phyloP scores from a whole-genome alignment of 2,329 filamentous ascomycete genomes.

The Xylaria hypoxylon region DNA sequence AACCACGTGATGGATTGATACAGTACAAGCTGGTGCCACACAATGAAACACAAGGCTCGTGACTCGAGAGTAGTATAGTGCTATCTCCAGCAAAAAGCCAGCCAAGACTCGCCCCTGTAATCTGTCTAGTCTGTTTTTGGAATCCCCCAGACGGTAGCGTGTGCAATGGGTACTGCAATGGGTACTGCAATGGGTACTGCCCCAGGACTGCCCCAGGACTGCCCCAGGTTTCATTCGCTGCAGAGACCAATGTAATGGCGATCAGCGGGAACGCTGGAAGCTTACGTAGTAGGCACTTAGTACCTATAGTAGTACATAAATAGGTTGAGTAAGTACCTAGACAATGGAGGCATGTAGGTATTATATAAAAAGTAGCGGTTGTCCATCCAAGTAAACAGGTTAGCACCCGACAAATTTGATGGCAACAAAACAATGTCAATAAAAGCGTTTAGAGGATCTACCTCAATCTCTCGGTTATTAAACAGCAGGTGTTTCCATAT shows the following conservation, averaged over 20 bases:
- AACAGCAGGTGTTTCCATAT: no score
- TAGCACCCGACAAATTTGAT: no score
- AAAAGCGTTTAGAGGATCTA: no score
- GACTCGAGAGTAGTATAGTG: no score
- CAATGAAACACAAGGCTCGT: conserved; percentile 32
- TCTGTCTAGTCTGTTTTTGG: conserved; percentile 9
- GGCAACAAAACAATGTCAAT: no score
- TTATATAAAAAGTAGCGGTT: no score
- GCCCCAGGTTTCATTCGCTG: conserved; percentile 30
- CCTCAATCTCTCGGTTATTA: no score
- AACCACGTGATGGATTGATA: conserved; percentile 42
- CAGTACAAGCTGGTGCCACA: conserved; percentile 31
- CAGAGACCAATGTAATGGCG: conserved; percentile 22
- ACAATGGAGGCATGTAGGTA: no score
- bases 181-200: background rate
- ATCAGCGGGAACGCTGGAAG: conserved; percentile 18
- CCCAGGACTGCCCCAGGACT: background rate
- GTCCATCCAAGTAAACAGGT: no score
- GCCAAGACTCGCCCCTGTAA: conserved; percentile 22
- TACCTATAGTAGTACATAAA: no score
- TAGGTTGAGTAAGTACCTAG: no score
- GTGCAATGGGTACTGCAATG: no score
- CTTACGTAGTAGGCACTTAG: background rate
- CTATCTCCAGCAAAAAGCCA: background rate
- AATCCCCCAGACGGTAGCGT: conserved; percentile 13